Conservation (phyloP, 2,329 filamentous ascomycete genomes). For the Colletotrichum endophyticum region DNA sequence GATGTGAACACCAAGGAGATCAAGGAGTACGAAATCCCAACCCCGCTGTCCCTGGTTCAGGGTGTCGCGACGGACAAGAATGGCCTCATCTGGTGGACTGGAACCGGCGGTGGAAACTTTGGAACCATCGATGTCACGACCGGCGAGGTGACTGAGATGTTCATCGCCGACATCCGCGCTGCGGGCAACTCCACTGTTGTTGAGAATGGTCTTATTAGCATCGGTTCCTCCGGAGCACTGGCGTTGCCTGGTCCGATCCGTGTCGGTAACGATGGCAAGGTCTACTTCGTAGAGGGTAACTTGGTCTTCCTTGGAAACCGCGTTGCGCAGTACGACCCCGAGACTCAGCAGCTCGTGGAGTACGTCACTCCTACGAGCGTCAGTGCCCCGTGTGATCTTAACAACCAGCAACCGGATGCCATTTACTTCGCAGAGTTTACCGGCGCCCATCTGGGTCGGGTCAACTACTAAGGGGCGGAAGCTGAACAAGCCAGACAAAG, state of each 20-base stretch:
- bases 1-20: neutral
- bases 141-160: neutral
- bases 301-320: neutral
- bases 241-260: neutral
- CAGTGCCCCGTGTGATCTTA: neutral
- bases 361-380: neutral
- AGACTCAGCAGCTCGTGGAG: neutral
- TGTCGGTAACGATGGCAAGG: neutral
- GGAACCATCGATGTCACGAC: neutral
- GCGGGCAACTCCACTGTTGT: neutral
- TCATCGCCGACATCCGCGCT: neutral
- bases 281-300: neutral
- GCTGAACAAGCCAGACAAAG: neutral
- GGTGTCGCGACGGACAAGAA: neutral
- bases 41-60: neutral
- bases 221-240: neutral
- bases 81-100: neutral
- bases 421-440: neutral
- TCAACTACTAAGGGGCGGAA: neutral
- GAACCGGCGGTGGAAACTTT: neutral
- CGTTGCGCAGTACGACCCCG: neutral
- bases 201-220: neutral
- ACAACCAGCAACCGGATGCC: neutral
- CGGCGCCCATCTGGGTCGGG: neutral
- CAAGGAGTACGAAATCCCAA: neutral